These are phyloP conservation scores for Hypholoma sublateritium DNA, from an alignment of 768 basidiomycete species.

Conservation along the genomic window DNA sequence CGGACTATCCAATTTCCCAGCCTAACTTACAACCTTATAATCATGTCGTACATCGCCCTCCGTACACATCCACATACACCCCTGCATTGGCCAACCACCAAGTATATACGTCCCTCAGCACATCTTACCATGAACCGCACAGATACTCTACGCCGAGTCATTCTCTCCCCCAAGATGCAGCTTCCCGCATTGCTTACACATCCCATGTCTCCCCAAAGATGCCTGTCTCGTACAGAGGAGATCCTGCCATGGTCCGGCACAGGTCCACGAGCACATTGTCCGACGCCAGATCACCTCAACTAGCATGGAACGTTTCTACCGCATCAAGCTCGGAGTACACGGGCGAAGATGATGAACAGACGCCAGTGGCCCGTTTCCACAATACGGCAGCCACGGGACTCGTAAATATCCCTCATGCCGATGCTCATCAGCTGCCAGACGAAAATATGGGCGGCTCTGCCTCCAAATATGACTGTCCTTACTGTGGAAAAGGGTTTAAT, in stretches of 20 bases:
- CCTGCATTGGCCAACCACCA: background rate
- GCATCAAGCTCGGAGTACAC: constrained; percentile 16
- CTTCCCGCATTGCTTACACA: background rate
- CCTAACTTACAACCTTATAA: background rate
- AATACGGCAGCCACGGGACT: constrained; percentile 3
- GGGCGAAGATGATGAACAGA: constrained; percentile 35
- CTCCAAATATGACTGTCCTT: constrained; percentile 72
- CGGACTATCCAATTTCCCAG: background rate
- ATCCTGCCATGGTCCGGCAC: constrained; percentile 8
- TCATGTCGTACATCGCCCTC: background rate
- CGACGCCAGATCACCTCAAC: constrained; percentile 8
- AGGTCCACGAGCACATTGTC: constrained; percentile 10
- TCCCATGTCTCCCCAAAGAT: background rate
- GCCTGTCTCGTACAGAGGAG: background rate
- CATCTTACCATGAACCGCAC: constrained; percentile 1
- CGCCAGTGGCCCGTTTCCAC: constrained; percentile 27
- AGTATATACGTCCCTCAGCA: background rate
- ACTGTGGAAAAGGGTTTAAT: constrained; percentile 81
- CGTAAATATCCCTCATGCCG: constrained; percentile 1
- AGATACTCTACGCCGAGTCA: background rate
- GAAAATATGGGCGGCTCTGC: constrained; percentile 19
- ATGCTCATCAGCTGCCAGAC: constrained; percentile 2
- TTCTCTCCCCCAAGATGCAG: background rate
- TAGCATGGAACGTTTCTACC: constrained; percentile 29
- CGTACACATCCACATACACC: background rate